Base-by-base conservation (phyloP, 805 yeast species). In the Cyberlindnera mississippiensis region DNA sequence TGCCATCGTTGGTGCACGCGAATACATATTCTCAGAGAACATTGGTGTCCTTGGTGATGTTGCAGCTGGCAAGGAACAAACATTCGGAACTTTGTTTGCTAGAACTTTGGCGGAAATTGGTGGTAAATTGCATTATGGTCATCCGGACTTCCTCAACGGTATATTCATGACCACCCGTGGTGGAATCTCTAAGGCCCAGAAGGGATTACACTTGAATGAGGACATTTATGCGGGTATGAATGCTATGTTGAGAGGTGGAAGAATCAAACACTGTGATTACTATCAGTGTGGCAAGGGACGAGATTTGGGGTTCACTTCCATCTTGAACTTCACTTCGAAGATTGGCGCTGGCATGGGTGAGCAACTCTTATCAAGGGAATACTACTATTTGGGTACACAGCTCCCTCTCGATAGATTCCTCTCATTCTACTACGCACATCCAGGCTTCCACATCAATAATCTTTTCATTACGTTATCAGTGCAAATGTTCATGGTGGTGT, bases 301-400 rank as follows among this genome's bases (percentile, higher is more conserved):
- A 61, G 98, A 91, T 67, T 67, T 91, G 41, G 98, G 98, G 3
- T 91, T 91, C 65, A 84, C 89, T 1, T 86, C 96, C 0, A 89
- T 91, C 50, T 69, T 91, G 52, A 91, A 90, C 59, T 91, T 91
- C 68, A 91, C 96, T 0, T 84, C 96, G 2, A 91, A 91, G 66
- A 90, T 91, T 59, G 98, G 98, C 3, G 93, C 96, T 33, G 98
- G 98, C 38, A 91, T 91, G 98, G 98, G 98, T 8, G 98, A 91
- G 60, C 98, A 91, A 62, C 75, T 90, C 62, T 66, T 91, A 27
- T 87, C 96, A 6, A 74, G 98, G 56, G 98, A 91, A 57, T 88
- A 90, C 63, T 91, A 82, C 61, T 88, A 86, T 62, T 63, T 91
- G 46, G 97, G 98, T 2, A 87, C 96, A 2, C 87, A 81, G 53